Evolutionary conservation across 108 stramenopile genomes (phyloP), one percentile per base, ranked within the genome.

Genomic region (Cyclotella sp.): DNA sequence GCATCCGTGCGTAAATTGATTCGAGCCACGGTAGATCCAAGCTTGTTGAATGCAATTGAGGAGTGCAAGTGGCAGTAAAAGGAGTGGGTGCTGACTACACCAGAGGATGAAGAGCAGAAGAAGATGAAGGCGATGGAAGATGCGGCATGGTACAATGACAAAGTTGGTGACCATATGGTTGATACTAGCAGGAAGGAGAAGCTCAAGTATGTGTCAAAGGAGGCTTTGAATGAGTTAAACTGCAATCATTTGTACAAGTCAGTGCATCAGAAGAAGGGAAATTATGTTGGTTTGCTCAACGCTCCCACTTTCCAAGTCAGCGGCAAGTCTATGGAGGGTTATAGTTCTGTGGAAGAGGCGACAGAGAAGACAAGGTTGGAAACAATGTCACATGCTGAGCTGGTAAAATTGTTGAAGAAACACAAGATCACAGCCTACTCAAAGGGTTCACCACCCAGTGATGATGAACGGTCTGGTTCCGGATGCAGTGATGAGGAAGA

Each of bases 401-500:
- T 45, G 45, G 45, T 45, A 9, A 45, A 45, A 45, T 13, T 45
- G 9, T 45, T 54, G 53, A 11, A n/a, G 53, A 61, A 61, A 34
- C 27, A 22, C 26, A 18, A 61, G 12, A 61, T 61, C 29, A 29
- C 60, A 21, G 8, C 60, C 60, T 29, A 61, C 22, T 61, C 60
- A 12, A 45, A 45, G 60, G 60, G 60, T 18, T 61, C 60, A 61
- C 60, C 28, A 29, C 30, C n/a, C n/a, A n/a, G n/a, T n/a, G n/a
- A n/a, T n/a, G n/a, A n/a, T n/a, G n/a, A n/a, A n/a, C n/a, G 13
- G 59, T 9, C 19, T 24, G 63, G 63, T 63, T 9, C 16, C 6
- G 63, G 4, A 16, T 11, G 8, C n/a, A 19, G 63, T 12, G 19
- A 21, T 43, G 60, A 61, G 13, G 60, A 9, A 12, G 41, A 43